Conservation (phyloP, 2,329 filamentous ascomycete genomes). For the Colletotrichum musicola region DNA sequence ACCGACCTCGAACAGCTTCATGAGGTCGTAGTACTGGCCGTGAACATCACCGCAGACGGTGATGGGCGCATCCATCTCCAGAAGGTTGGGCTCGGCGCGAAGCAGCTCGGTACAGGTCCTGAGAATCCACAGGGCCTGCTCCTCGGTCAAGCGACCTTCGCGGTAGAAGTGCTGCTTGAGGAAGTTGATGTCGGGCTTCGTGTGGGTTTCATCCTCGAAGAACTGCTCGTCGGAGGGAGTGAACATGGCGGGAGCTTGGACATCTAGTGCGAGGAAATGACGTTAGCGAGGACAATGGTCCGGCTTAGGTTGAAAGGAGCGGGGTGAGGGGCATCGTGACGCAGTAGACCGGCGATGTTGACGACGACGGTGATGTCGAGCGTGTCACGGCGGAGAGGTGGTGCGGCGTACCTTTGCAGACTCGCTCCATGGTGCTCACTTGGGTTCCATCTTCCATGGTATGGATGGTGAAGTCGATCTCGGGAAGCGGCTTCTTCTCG, state of each 20-base stretch:
- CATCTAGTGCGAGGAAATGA: constrained; percentile 71
- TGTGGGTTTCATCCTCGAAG: constrained; percentile 85
- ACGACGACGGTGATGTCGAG: neutral
- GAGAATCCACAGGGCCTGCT: constrained; percentile 97
- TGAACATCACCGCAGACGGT: constrained; percentile 99
- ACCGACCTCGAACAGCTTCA: constrained; percentile 99
- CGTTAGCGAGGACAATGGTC: constrained; percentile 42
- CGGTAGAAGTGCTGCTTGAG: constrained; percentile 99
- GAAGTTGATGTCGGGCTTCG: constrained; percentile 93
- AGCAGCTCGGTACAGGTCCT: constrained; percentile 88
- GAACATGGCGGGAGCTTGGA: constrained; percentile 95
- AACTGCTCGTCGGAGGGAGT: constrained; percentile 96
- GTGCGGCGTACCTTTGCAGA: constrained; percentile 88
- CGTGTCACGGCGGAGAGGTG: neutral
- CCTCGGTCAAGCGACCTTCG: constrained; percentile 95
- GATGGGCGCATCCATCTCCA: constrained; percentile 99
- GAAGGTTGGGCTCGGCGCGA: constrained; percentile 89
- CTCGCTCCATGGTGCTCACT: constrained; percentile 94
- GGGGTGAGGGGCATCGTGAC: constrained; percentile 33
- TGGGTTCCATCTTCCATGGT: constrained; percentile 97
- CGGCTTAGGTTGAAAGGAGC: constrained; percentile 29
- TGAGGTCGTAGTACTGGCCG: constrained; percentile 98
- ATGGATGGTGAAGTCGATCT: constrained; percentile 99
- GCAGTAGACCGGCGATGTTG: constrained; percentile 42
- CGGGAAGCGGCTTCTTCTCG: constrained; percentile 94